A percentile compares a stretch with the other conserved stretches of the same genome.
phyloP scores from a whole-genome alignment of 805 yeast genomes.

The Candida parachauliodes region DNA sequence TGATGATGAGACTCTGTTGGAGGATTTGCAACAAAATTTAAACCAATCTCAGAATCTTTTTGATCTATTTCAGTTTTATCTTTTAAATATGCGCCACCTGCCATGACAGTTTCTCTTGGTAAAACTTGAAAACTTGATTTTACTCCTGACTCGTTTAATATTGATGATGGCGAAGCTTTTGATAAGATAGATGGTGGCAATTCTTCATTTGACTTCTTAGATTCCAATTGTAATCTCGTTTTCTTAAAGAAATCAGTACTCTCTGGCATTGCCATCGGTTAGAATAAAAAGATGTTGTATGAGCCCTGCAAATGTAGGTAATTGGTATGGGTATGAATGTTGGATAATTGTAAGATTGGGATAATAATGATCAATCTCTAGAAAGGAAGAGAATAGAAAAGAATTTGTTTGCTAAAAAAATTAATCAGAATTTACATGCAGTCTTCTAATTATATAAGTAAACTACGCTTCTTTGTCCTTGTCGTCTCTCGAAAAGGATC shows the following conservation, averaged over 20 bases:
- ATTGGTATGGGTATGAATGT: neutral
- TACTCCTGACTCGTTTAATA: constrained; percentile 27
- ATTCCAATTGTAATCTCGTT: constrained; percentile 6
- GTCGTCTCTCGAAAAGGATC: too few relatives aligned
- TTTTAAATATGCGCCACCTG: constrained; percentile 44
- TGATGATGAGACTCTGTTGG: constrained; percentile 40
- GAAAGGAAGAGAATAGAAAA: too few relatives aligned
- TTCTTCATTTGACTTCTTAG: constrained; percentile 11
- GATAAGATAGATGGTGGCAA: constrained; percentile 52
- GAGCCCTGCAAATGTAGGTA: too few relatives aligned
- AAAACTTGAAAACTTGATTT: neutral
- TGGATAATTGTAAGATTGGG: too few relatives aligned
- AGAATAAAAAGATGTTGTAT: neutral
- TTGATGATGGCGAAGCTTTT: constrained; percentile 73
- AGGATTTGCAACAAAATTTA: constrained; percentile 26
- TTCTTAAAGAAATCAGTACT: neutral
- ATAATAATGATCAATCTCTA: too few relatives aligned
- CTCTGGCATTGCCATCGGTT: neutral
- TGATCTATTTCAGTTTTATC: constrained; percentile 12
- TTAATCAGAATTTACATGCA: too few relatives aligned
- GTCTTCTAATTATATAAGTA: too few relatives aligned
- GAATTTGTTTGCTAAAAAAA: too few relatives aligned
- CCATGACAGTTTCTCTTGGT: constrained; percentile 27
- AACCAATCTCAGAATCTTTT: constrained; percentile 19
- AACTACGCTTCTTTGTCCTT: too few relatives aligned